Evolutionary conservation across 352 stramenopile genomes (phyloP).

Genomic region (Globisporangium emineosum): DNA sequence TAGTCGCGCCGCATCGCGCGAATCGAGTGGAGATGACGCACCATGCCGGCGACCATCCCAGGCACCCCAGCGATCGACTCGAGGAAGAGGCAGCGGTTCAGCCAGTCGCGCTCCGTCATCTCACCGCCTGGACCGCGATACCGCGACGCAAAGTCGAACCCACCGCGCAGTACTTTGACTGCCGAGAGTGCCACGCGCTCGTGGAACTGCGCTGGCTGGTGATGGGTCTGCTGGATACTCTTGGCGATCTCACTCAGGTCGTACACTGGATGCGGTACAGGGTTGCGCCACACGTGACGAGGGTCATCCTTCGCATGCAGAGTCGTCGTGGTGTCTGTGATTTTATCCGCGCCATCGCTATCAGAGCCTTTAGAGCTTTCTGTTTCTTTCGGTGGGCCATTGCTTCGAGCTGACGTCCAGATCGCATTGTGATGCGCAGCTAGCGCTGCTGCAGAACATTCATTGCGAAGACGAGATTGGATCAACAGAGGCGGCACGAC

Average conservation of each 20-base stretch:
- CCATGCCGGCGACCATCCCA: slow-evolving; percentile 70
- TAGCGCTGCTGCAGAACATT: no score
- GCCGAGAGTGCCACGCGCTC: slow-evolving; percentile 34
- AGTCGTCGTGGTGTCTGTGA: neutral
- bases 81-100: slow-evolving; percentile 71
- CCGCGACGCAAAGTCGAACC: slow-evolving; percentile 45
- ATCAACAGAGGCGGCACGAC: no score
- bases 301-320: neutral
- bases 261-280: slow-evolving; percentile 39
- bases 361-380: no score
- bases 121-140: slow-evolving; percentile 46
- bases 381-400: neutral
- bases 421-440: neutral
- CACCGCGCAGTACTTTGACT: slow-evolving; percentile 37
- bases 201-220: slow-evolving; percentile 32
- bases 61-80: slow-evolving; percentile 73
- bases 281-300: slow-evolving; percentile 20
- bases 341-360: neutral
- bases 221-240: slow-evolving; percentile 30
- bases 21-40: slow-evolving; percentile 76
- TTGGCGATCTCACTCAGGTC: slow-evolving; percentile 31
- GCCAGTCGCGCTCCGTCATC: slow-evolving; percentile 64
- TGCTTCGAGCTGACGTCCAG: neutral
- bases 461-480: no score
- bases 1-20: slow-evolving; percentile 80